Evolutionary conservation across 2,329 filamentous ascomycete genomes (phyloP), one percentile per base, ranked within the genome.

Genomic region (Botrytis fabae): DNA sequence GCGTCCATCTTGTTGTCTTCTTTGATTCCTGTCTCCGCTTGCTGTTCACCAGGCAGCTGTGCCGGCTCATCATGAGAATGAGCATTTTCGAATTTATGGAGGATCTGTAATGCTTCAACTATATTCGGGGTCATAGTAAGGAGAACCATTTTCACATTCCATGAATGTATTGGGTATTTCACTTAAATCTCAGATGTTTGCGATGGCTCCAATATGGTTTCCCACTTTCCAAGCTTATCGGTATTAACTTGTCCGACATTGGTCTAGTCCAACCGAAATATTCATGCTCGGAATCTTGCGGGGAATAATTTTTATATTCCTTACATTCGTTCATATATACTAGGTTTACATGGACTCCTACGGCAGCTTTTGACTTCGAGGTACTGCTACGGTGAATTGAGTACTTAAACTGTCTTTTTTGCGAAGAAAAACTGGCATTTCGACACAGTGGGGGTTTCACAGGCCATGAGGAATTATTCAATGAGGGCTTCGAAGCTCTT

Each of bases 41-140:
- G 62, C 35, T 46, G 38, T 60, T 72, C 32, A 48, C 32, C 51
- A 28, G 32, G 25, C 25, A 70, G 28, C 32, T 40, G 59, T 70
- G 54, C 25, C 22, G 28, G 7, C 22, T 48, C 42, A 38, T 59
- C 28, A 9, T 40, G 25, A 46, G 70, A 46, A 28, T 28, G 28
- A 20, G 25, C 14, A n/a, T 38, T 40, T 25, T 75, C 38, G 8
- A 65, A 65, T 20, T 28, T 73, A 68, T 81, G 81, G 22, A 83
- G 74, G 73, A 78, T 81, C 25, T 84, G 78, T 18, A 95, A 79
- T 0, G 87, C 91, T 80, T 89, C 88, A 82, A 91, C 88, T 44
- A 93, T 89, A 77, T 88, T 84, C 77, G 87, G 81, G 6, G 92
- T 95, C 85, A 94, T 91, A n/a, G 90, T 93, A 60, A 96, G 88